Conservation (phyloP, 2,329 filamentous ascomycete genomes). For the Pseudogymnoascus sp. region DNA sequence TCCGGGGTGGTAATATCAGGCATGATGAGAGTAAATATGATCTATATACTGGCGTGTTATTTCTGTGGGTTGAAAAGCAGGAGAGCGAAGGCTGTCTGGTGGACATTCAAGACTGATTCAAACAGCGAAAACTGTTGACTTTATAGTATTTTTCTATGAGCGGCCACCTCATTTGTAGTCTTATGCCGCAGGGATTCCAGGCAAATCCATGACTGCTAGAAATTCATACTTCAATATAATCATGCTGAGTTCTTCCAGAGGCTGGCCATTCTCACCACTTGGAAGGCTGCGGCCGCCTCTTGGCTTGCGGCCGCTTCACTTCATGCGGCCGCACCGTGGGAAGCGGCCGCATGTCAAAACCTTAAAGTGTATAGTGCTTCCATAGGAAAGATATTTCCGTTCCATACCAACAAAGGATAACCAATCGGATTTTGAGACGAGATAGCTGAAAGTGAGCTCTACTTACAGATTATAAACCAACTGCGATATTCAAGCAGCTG, state of each 20-base stretch:
- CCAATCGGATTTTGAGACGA: too few species aligned
- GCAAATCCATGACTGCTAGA: background rate
- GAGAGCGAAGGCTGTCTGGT: background rate
- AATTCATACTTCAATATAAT: background rate
- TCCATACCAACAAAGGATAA: too few species aligned
- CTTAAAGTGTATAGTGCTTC: background rate
- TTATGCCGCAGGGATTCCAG: background rate
- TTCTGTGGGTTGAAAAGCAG: background rate
- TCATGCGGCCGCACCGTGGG: background rate
- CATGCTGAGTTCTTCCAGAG: background rate
- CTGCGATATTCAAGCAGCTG: background rate
- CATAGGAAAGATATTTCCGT: background rate
- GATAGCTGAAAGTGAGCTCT: too few species aligned
- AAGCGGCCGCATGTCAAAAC: background rate
- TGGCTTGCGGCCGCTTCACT: background rate
- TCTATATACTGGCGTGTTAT: background rate
- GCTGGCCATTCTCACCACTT: background rate
- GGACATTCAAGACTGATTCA: background rate
- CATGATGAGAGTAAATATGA: constrained; percentile 17
- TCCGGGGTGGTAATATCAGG: constrained; percentile 36
- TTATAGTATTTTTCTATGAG: background rate
- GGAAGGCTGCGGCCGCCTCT: background rate
- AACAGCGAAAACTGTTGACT: background rate
- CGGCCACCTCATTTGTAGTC: background rate
- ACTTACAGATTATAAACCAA: background rate